Evolutionary conservation across 2,329 filamentous ascomycete genomes (phyloP).

Genomic region (Penicillium sp.): DNA sequence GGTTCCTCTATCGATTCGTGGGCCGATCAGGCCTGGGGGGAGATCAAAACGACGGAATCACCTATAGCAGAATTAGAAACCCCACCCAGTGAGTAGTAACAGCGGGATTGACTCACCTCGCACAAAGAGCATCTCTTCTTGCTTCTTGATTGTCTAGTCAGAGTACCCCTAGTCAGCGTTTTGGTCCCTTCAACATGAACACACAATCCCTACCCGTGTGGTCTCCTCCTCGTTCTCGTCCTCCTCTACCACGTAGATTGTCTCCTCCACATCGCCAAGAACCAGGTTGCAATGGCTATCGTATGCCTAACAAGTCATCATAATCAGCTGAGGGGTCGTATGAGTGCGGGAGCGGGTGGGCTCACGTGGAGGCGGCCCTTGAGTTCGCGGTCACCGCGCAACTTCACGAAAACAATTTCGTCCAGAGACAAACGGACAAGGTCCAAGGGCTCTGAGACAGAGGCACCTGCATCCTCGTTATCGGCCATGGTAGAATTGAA

Average conservation of each 20-base stretch:
- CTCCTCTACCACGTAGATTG: constrained; percentile 89
- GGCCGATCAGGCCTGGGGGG: constrained; percentile 54
- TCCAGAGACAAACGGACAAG: constrained; percentile 92
- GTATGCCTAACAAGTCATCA: constrained; percentile 68
- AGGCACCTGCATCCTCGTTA: constrained; percentile 68
- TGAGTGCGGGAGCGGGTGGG: background rate
- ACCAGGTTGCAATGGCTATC: constrained; percentile 98
- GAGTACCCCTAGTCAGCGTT: constrained; percentile 11
- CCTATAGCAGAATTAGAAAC: constrained; percentile 51
- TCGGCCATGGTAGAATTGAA: constrained; percentile 68
- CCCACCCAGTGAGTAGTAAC: background rate
- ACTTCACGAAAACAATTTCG: constrained; percentile 95
- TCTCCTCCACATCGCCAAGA: constrained; percentile 94
- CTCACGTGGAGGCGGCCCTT: constrained; percentile 92
- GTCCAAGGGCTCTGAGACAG: constrained; percentile 89
- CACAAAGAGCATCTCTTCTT: constrained; percentile 98
- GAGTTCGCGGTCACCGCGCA: constrained; percentile 91
- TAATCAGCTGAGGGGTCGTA: constrained; percentile 16
- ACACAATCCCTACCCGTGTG: constrained; percentile 61
- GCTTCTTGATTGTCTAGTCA: constrained; percentile 82
- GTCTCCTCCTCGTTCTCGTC: constrained; percentile 74
- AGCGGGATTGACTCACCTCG: constrained; percentile 63
- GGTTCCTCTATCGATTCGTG: constrained; percentile 17
- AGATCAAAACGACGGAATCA: constrained; percentile 72
- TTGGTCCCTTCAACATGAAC: background rate